Evolutionary conservation across 2,329 filamentous ascomycete genomes (phyloP).

Genomic region (Ophiostoma triangulosporum): DNA sequence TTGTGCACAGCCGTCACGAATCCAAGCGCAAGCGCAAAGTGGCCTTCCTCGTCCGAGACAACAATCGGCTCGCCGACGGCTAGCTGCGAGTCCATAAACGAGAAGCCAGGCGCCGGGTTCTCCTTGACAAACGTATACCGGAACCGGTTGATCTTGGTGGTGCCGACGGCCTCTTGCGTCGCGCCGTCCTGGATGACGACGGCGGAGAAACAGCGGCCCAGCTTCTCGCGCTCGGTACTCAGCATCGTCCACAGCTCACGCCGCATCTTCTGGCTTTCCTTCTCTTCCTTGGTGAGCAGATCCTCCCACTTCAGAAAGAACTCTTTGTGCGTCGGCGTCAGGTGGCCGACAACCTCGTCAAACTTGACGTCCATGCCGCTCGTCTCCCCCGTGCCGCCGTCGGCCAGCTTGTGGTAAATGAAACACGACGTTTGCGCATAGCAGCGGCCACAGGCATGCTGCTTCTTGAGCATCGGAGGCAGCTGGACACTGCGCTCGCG

Average conservation of each 20-base stretch:
- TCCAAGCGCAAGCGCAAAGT: slow-evolving; percentile 88
- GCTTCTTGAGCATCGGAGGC: slow-evolving; percentile 73
- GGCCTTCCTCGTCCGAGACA: slow-evolving; percentile 87
- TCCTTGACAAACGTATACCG: slow-evolving; percentile 74
- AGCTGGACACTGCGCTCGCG: slow-evolving; percentile 66
- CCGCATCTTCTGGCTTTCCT: slow-evolving; percentile 72
- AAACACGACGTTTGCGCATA: slow-evolving; percentile 89
- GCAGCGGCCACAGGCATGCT: slow-evolving; percentile 71
- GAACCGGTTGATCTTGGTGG: slow-evolving; percentile 80
- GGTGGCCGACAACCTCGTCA: slow-evolving; percentile 62
- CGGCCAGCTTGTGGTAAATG: slow-evolving; percentile 80
- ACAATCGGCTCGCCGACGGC: slow-evolving; percentile 81
- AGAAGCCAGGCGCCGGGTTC: slow-evolving; percentile 45
- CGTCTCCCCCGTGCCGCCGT: slow-evolving; percentile 66
- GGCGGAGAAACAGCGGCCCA: slow-evolving; percentile 80
- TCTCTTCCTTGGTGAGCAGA: slow-evolving; percentile 86
- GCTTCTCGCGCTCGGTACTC: slow-evolving; percentile 72
- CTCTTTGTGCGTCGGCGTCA: slow-evolving; percentile 58
- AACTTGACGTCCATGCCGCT: slow-evolving; percentile 76
- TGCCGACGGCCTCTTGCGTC: slow-evolving; percentile 52
- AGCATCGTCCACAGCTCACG: slow-evolving; percentile 94
- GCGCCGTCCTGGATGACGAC: slow-evolving; percentile 73
- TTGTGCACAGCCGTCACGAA: slow-evolving; percentile 70
- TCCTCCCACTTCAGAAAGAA: slow-evolving; percentile 96
- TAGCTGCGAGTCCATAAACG: slow-evolving; percentile 84